A percentile compares a stretch with the other conserved stretches of the same genome.
Evolutionary conservation across 352 stramenopile species (phyloP).

Genomic region (Pythium dissotocum): DNA sequence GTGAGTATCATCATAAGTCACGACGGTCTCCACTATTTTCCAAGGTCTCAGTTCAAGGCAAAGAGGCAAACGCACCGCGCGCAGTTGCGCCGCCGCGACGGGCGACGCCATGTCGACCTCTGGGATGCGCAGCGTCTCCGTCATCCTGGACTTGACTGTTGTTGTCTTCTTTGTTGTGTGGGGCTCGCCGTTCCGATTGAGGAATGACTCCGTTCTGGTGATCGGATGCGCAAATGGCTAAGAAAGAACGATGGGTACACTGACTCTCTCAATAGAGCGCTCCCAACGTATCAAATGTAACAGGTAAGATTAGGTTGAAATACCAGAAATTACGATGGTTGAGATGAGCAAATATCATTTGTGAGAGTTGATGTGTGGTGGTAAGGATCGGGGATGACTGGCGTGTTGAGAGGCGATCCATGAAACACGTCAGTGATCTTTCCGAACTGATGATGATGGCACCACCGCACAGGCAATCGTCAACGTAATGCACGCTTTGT

Average conservation of each 20-base stretch:
- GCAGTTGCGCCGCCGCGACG: constrained; percentile 46
- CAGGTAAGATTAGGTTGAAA: background rate
- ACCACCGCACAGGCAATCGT: too few species aligned
- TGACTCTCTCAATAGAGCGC: background rate
- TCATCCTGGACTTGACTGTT: background rate
- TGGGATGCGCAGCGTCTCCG: constrained; percentile 35
- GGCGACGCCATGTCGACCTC: constrained; percentile 53
- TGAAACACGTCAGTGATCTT: too few species aligned
- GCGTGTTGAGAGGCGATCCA: too few species aligned
- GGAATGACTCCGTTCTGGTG: background rate
- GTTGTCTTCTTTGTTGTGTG: background rate
- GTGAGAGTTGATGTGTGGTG: background rate
- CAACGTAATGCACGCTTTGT: too few species aligned
- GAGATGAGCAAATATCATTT: too few species aligned
- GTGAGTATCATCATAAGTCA: background rate
- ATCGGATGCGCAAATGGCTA: background rate
- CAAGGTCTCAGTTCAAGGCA: background rate
- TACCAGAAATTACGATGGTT: too few species aligned
- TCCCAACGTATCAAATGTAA: background rate
- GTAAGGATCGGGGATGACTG: too few species aligned
- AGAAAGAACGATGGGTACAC: background rate
- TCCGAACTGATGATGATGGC: too few species aligned
- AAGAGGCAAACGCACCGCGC: constrained; percentile 14
- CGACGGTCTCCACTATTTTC: constrained; percentile 4
- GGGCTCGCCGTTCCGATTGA: background rate